These are phyloP conservation scores for Candida glucosophila DNA, from an alignment of 1,139 yeast species.

Conservation along the genomic window DNA sequence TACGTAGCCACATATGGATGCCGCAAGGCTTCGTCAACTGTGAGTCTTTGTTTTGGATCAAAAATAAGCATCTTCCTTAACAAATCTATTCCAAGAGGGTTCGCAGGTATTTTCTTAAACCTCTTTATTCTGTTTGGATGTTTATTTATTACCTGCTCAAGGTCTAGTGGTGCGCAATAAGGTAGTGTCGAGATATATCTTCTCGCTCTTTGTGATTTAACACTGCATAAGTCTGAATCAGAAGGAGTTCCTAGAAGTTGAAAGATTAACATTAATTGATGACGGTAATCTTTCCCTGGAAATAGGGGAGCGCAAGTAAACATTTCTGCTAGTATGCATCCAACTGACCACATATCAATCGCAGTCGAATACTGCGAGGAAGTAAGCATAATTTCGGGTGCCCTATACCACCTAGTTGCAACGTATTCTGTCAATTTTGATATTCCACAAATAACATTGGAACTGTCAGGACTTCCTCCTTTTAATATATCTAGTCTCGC, in stretches of 20 bases:
- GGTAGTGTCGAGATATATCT: conserved; percentile 55
- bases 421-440: conserved; percentile 63
- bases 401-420: conserved; percentile 76
- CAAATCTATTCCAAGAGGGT: conserved; percentile 71
- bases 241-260: conserved; percentile 60
- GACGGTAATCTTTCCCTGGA: conserved; percentile 71
- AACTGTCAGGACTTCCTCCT: conserved; percentile 25
- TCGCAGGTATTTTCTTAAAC: conserved; percentile 17
- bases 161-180: conserved; percentile 5
- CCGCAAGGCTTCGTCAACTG: conserved; percentile 69
- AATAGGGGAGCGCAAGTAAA: conserved; percentile 58
- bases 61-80: conserved; percentile 68
- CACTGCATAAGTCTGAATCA: conserved; percentile 44
- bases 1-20: conserved; percentile 78
- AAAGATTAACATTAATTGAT: conserved; percentile 55
- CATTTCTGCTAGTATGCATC: conserved; percentile 67
- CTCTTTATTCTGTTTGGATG: conserved; percentile 13
- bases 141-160: conserved; percentile 9
- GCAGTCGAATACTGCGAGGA: conserved; percentile 63
- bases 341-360: conserved; percentile 74
- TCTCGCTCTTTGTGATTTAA: conserved; percentile 54
- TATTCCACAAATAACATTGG: conserved; percentile 24
- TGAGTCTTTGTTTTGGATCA: conserved; percentile 70
- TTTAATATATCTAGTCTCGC: conserved; percentile 30
- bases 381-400: conserved; percentile 71